A percentile compares a stretch with the other conserved stretches of the same genome.
Evolutionary conservation across 352 stramenopile genomes (phyloP).

Genomic region (Phytophthora hibernalis): DNA sequence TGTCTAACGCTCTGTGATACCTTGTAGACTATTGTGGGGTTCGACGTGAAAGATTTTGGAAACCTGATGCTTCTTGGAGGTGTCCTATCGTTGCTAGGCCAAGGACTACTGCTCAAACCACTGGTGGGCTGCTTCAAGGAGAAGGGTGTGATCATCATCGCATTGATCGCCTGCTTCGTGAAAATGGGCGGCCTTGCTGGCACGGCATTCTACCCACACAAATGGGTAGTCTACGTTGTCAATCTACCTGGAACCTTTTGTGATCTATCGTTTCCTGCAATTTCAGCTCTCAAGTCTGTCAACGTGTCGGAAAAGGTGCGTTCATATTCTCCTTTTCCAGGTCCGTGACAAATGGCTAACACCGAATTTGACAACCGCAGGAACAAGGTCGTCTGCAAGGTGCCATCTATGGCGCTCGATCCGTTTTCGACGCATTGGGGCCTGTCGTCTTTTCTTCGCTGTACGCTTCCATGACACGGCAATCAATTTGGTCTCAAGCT

Average conservation of each 20-base stretch:
- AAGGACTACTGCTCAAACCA: slow-evolving; percentile 66
- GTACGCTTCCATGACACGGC: slow-evolving; percentile 62
- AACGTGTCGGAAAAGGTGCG: slow-evolving; percentile 58
- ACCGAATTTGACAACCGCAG: slow-evolving; percentile 12
- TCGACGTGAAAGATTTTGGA: slow-evolving; percentile 73
- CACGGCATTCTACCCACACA: slow-evolving; percentile 65
- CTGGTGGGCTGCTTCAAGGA: slow-evolving; percentile 73
- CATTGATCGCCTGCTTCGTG: slow-evolving; percentile 54
- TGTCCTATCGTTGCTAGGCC: slow-evolving; percentile 59
- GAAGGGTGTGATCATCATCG: slow-evolving; percentile 75
- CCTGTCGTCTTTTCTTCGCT: slow-evolving; percentile 69
- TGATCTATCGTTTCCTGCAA: slow-evolving; percentile 71
- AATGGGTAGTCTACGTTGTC: slow-evolving; percentile 65
- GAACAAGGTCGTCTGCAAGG: slow-evolving; percentile 84
- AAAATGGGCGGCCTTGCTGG: slow-evolving; percentile 47
- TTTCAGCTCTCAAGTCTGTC: slow-evolving; percentile 42
- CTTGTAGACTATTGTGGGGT: slow-evolving; percentile 66
- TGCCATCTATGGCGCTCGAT: slow-evolving; percentile 73
- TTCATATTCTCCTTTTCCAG: not conserved
- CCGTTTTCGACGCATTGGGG: slow-evolving; percentile 68
- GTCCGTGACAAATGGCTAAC: no score
- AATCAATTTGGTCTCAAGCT: slow-evolving; percentile 50
- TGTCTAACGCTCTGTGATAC: slow-evolving; percentile 6
- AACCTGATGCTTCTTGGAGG: slow-evolving; percentile 69
- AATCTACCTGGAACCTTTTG: slow-evolving; percentile 48